phyloP scores from a whole-genome alignment of 495 filamentous ascomycete genomes.

The Hamigera avellanea region DNA sequence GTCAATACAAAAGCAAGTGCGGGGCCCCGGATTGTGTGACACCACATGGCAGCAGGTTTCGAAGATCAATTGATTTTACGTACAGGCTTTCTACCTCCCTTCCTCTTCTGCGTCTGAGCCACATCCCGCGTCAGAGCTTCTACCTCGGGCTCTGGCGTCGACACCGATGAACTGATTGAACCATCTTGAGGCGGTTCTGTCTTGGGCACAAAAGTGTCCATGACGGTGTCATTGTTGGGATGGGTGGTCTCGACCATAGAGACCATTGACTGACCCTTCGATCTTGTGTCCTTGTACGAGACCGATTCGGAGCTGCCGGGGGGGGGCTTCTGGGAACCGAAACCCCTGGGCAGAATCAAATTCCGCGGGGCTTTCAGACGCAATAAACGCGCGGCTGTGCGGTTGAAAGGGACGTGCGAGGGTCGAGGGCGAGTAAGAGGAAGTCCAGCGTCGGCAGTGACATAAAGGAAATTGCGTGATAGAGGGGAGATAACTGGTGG shows the following conservation, averaged over 20 bases:
- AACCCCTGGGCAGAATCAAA: not conserved
- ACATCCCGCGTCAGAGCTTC: slow-evolving; percentile 45
- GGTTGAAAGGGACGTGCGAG: slow-evolving; percentile 26
- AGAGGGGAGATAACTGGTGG: slow-evolving; percentile 25
- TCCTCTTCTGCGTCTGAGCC: slow-evolving; percentile 69
- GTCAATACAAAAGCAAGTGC: not conserved
- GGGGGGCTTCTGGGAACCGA: slow-evolving; percentile 4
- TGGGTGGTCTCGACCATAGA: slow-evolving; percentile 35
- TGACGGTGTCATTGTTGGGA: slow-evolving; percentile 28
- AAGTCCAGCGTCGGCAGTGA: slow-evolving; percentile 17
- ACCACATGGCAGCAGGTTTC: slow-evolving; percentile 4
- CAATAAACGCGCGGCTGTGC: slow-evolving; percentile 37
- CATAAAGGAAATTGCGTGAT: slow-evolving; percentile 34
- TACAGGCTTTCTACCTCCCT: slow-evolving; percentile 96
- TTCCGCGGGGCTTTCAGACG: slow-evolving; percentile 19
- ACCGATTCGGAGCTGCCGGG: no score
- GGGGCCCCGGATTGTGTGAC: slow-evolving; percentile 22
- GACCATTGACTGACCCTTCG: slow-evolving; percentile 26
- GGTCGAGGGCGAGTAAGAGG: slow-evolving; percentile 3
- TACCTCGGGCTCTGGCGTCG: slow-evolving; percentile 47
- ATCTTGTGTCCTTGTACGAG: not conserved
- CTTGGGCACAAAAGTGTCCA: slow-evolving; percentile 34
- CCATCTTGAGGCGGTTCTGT: slow-evolving; percentile 34
- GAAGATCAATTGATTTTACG: slow-evolving; percentile 25
- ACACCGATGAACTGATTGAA: slow-evolving; percentile 36